Conservation (phyloP, 1,139 yeast species). For the Protomyces pachydermus region DNA sequence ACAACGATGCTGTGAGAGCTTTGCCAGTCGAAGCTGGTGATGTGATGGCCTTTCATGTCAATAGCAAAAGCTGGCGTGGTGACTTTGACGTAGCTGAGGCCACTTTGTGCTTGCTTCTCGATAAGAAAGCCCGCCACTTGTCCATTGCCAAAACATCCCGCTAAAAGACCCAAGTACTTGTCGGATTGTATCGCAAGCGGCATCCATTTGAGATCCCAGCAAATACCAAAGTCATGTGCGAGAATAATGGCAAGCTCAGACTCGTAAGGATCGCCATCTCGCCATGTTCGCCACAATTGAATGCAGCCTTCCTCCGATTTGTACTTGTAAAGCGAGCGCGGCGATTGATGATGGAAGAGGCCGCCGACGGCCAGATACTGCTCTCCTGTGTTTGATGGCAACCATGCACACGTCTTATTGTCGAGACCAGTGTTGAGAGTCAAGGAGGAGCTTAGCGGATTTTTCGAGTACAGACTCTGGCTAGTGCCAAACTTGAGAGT, state of each 20-base stretch:
- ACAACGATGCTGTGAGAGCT: not conserved
- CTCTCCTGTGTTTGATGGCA: not conserved
- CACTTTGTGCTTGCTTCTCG: not conserved
- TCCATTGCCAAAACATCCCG: not conserved
- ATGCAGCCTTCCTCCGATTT: not conserved
- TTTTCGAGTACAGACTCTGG: not conserved
- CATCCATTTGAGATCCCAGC: not conserved
- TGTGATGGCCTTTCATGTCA: not conserved
- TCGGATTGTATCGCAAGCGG: not conserved
- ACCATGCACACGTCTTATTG: not conserved
- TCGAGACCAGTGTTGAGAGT: not conserved
- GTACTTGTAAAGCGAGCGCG: not conserved
- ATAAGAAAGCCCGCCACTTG: not conserved
- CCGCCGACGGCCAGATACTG: not conserved
- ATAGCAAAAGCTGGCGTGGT: not conserved
- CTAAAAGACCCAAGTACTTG: not conserved
- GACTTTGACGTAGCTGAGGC: not conserved
- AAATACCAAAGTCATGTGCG: not conserved
- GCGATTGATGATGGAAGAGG: not conserved
- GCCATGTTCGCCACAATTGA: not conserved
- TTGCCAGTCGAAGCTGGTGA: not conserved
- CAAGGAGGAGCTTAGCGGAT: not conserved
- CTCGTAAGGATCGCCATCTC: not conserved
- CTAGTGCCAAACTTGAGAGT: not conserved
- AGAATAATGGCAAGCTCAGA: not conserved